These are phyloP conservation scores for Trypanosoma boissoni DNA, from an alignment of 208 protist species.

Conservation along the genomic window DNA sequence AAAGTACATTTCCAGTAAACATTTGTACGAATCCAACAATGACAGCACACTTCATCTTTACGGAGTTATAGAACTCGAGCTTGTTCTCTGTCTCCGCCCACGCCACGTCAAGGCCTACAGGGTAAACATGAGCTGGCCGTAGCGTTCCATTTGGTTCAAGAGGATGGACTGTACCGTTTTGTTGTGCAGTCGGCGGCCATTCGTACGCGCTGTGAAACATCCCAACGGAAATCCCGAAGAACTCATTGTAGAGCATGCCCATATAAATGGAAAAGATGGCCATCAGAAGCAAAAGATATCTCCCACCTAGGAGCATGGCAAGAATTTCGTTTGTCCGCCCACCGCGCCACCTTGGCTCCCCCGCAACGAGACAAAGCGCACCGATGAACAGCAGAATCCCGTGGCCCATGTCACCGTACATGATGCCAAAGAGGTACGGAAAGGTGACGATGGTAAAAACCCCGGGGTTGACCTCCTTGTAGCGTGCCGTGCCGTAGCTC, in stretches of 20 bases:
- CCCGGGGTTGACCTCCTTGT: slow-evolving; percentile 93
- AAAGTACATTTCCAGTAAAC: slow-evolving; percentile 94
- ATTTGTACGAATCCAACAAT: slow-evolving; percentile 97
- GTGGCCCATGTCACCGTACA: slow-evolving; percentile 99
- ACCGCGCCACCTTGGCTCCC: slow-evolving; percentile 78
- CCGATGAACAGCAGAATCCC: slow-evolving; percentile 91
- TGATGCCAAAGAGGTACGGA: slow-evolving; percentile 99
- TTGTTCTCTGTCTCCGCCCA: slow-evolving; percentile 95
- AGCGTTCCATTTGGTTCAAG: slow-evolving; percentile 37
- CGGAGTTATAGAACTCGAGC: slow-evolving; percentile 96
- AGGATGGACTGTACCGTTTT: slow-evolving; percentile 33
- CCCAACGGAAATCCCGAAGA: slow-evolving; percentile 88
- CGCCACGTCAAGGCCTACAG: slow-evolving; percentile 82
- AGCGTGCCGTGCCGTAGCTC: slow-evolving; percentile 95
- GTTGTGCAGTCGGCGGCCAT: slow-evolving; percentile 37
- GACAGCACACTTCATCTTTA: slow-evolving; percentile 99
- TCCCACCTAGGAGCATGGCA: slow-evolving; percentile 69
- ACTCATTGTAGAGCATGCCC: slow-evolving; percentile 98
- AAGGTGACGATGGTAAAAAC: slow-evolving; percentile 98
- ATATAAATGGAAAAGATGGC: slow-evolving; percentile 95
- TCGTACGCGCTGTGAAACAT: slow-evolving; percentile 80
- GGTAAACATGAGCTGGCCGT: slow-evolving; percentile 48
- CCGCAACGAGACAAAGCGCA: slow-evolving; percentile 69
- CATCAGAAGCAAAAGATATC: slow-evolving; percentile 98
- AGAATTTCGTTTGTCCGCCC: slow-evolving; percentile 85